A percentile compares a stretch with the other conserved stretches of the same genome.
Evolutionary conservation across 371 early-diverging fungal species (phyloP).

Genomic region (Blakeslea trispora): DNA sequence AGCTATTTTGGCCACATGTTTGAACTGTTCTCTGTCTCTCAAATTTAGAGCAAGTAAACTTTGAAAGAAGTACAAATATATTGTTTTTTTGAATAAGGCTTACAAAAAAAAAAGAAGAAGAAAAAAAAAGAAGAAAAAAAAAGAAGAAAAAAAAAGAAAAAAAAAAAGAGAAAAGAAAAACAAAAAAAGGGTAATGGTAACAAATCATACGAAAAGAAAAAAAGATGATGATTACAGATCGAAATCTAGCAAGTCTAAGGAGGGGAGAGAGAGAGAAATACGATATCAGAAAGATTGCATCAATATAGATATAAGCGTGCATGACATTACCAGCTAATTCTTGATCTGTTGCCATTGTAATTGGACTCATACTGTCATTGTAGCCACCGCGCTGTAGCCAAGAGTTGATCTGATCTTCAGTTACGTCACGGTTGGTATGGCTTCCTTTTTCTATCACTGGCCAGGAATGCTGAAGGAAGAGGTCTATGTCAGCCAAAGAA

Average conservation of each 20-base stretch:
- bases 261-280: neutral
- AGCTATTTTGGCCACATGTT: no score
- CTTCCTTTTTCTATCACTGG: neutral
- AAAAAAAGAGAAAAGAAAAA: no score
- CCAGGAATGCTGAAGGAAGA: conserved; percentile 5
- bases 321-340: conserved; percentile 24
- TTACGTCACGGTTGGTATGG: conserved; percentile 17
- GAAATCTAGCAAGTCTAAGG: conserved; percentile 23
- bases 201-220: no score
- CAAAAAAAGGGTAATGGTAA: no score
- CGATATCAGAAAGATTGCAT: neutral
- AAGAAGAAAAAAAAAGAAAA: no score
- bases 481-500: conserved; percentile 13
- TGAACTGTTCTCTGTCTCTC: no score
- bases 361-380: conserved; percentile 15
- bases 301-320: no score
- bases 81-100: neutral
- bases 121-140: neutral
- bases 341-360: conserved; percentile 35
- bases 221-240: conserved; percentile 9
- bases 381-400: conserved; percentile 32
- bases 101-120: no score
- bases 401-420: conserved; percentile 32
- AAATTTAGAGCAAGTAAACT: no score
- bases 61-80: no score